Percentiles rank a stretch among this genome's conserved stretches.
phyloP scores from a whole-genome alignment of 2,329 filamentous ascomycete species.

The Alternaria atra region DNA sequence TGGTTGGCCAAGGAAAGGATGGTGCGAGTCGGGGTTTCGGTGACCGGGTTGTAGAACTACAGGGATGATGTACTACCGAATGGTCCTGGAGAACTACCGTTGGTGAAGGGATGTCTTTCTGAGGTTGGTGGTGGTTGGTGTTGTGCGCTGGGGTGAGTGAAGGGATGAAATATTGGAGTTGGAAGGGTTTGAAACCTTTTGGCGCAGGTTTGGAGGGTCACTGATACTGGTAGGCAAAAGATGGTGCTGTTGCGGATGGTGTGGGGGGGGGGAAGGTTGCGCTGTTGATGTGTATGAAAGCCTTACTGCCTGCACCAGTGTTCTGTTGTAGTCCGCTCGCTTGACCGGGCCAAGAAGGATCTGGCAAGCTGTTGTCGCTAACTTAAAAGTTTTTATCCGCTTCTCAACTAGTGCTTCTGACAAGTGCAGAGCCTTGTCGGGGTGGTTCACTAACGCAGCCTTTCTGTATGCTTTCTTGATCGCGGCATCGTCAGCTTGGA shows the following conservation, averaged over 20 bases:
- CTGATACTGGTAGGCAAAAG: not conserved
- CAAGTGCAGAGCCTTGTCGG: constrained; percentile 18
- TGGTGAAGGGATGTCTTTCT: not conserved
- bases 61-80: not conserved
- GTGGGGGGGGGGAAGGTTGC: not conserved
- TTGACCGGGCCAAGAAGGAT: not conserved
- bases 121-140: not conserved
- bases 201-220: rapidly evolving
- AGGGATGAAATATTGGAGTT: not conserved
- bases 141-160: not conserved
- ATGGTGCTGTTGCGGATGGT: not conserved
- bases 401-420: not conserved
- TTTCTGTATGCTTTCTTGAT: constrained; percentile 14
- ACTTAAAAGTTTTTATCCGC: constrained; percentile 5
- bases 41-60: constrained; percentile 4
- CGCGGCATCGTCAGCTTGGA: not conserved
- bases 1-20: constrained; percentile 9
- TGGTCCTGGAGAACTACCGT: not conserved
- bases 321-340: not conserved
- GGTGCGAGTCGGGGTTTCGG: not conserved
- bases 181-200: not conserved
- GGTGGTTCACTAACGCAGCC: constrained; percentile 9
- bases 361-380: constrained; percentile 6
- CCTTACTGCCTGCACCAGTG: not conserved
- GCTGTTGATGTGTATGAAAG: not conserved